Conservation (phyloP, 2,329 filamentous ascomycete genomes). For the Huntiella bhutanensis region DNA sequence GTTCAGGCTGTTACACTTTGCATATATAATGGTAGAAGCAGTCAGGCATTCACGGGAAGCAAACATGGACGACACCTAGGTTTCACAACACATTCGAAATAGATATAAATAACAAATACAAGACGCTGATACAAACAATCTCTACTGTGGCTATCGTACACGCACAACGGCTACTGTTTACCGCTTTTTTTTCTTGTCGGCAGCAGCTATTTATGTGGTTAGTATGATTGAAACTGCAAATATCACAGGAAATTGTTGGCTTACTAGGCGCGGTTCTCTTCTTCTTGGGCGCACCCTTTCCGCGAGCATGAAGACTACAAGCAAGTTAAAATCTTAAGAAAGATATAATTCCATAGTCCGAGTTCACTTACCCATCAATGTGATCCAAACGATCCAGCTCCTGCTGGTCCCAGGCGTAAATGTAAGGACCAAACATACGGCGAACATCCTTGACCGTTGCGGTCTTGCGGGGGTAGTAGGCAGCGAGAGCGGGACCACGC, state of each 20-base stretch:
- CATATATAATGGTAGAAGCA: too few species aligned
- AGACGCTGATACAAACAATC: conserved; percentile 5
- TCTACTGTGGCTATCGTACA: conserved; percentile 7
- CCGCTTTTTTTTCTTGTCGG: conserved; percentile 14
- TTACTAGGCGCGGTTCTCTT: conserved; percentile 39
- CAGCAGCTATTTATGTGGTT: conserved; percentile 5
- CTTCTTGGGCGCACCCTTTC: conserved; percentile 80
- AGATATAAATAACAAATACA: background rate
- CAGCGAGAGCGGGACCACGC: conserved; percentile 59
- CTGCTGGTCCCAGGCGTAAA: conserved; percentile 52
- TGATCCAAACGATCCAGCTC: conserved; percentile 67
- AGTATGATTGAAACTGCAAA: background rate
- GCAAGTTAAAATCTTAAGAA: background rate
- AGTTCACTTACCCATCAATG: conserved; percentile 38
- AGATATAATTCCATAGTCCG: background rate
- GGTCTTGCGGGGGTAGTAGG: conserved; percentile 71
- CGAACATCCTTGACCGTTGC: conserved; percentile 57
- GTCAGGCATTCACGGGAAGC: too few species aligned
- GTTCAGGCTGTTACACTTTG: too few species aligned
- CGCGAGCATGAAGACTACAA: conserved; percentile 44
- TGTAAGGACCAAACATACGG: conserved; percentile 44
- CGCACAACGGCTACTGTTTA: conserved; percentile 7
- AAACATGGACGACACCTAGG: too few species aligned
- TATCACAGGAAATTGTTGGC: conserved; percentile 6
- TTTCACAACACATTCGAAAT: background rate